These are phyloP conservation scores for Podospora pseudopauciseta DNA, from an alignment of 495 filamentous ascomycete species.

Conservation along the genomic window DNA sequence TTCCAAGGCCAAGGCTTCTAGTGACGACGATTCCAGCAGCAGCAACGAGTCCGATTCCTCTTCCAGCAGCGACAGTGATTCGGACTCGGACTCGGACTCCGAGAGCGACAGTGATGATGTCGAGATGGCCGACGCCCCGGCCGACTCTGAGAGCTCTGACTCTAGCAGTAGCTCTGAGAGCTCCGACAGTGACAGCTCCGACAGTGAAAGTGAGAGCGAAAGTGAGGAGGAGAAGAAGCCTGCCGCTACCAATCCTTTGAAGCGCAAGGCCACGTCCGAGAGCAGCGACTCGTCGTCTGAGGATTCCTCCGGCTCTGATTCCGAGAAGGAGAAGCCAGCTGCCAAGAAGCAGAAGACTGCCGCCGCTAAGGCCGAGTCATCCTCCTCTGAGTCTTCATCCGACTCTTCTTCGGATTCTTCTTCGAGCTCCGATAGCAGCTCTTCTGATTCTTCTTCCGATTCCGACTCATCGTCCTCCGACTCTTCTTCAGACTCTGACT, in stretches of 20 bases:
- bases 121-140: slow-evolving; percentile 57
- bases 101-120: slow-evolving; percentile 57
- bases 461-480: slow-evolving; percentile 35
- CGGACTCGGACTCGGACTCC: slow-evolving; percentile 51
- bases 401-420: slow-evolving; percentile 47
- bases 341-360: slow-evolving; percentile 30
- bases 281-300: slow-evolving; percentile 31
- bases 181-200: slow-evolving; percentile 56
- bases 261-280: slow-evolving; percentile 61
- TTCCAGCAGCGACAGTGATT: slow-evolving; percentile 83
- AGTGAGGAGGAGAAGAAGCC: slow-evolving; percentile 47
- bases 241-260: slow-evolving; percentile 42
- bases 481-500: slow-evolving; percentile 14
- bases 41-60: slow-evolving; percentile 61
- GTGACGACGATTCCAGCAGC: slow-evolving; percentile 20
- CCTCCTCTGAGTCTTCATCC: slow-evolving; percentile 40
- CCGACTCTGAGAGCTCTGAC: slow-evolving; percentile 40
- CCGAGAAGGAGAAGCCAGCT: slow-evolving; percentile 37
- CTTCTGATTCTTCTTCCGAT: slow-evolving; percentile 14
- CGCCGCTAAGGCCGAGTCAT: slow-evolving; percentile 9
- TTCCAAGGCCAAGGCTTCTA: slow-evolving; percentile 36
- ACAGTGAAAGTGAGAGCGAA: slow-evolving; percentile 60
- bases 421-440: slow-evolving; percentile 3
- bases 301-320: slow-evolving; percentile 31
- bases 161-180: slow-evolving; percentile 44